Evolutionary conservation across 1,139 yeast species (phyloP), one percentile per base, ranked within the genome.

Genomic region (Geotrichum aggregatum): DNA sequence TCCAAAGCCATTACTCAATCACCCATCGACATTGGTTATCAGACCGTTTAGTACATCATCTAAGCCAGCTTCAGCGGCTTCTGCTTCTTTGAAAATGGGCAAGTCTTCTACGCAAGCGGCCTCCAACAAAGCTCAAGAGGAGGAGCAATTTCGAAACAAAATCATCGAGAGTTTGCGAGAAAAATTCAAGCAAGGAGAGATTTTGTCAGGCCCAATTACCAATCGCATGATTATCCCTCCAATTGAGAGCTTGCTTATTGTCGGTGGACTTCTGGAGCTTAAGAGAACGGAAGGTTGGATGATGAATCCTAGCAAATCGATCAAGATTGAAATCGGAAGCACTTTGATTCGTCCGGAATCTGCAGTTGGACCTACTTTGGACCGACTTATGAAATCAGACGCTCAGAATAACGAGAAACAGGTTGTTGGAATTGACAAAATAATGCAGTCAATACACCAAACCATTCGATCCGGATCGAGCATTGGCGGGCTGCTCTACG

Each of bases 251-350:
- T 46, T 75, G 0, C 68, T 85, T 24, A 84, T 86, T 0, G 59
- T 72, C 42, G 95, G 95, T 7, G 94, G 85, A 0, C 59, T 82
- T 5, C 56, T 87, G 14, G 79, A 75, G 49, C 75, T 84, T 58
- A 79, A 77, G 57, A 69, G 70, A 50, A 72, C 75, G 30, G 77
- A 74, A 28, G 63, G 71, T 1, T 82, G 85, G 83, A 62, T 76
- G 11, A 63, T 70, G 48, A 58, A 66, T 66, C 59, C 70, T 19
- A 66, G 69, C 22, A 35, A 36, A 10, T 18, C 43, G 10, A 31
- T 50, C 3, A 43, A 43, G 30, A 52, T 82, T 39, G 83, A 76
- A 54, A 46, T 80, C 0, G 88, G 85, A 0, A 75, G 76, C 1
- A 84, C 81, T 10, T 58, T 79, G 1, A 66, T 83, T 16, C 67